These are phyloP conservation scores for Cystobasidium ongulense DNA, from an alignment of 768 basidiomycete genomes.

Conservation along the genomic window DNA sequence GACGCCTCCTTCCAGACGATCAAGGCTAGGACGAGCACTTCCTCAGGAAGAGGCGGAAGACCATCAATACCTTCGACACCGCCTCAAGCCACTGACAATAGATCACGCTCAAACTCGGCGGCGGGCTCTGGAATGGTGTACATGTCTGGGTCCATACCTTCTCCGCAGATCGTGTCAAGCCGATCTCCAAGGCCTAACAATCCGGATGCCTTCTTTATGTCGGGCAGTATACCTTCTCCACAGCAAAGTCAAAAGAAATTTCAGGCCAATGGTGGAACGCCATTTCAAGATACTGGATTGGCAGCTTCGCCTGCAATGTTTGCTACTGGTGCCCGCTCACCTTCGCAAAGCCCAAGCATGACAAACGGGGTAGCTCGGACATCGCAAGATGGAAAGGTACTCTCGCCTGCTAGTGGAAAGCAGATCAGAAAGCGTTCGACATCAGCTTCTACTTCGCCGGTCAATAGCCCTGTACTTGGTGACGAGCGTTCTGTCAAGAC, in stretches of 20 bases:
- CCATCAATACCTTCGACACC: background rate
- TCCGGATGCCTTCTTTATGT: constrained; percentile 9
- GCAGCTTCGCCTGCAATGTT: background rate
- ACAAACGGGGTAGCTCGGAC: background rate
- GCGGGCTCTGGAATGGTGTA: background rate
- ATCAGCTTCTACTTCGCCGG: background rate
- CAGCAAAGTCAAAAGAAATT: background rate
- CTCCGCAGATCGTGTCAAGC: background rate
- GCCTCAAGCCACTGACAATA: background rate
- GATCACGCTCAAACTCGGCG: background rate
- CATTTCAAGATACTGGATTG: background rate
- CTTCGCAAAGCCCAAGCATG: background rate
- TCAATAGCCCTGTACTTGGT: background rate
- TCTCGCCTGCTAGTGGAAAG: background rate
- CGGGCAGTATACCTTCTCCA: constrained; percentile 22
- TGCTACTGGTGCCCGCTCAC: background rate
- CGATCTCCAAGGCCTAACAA: background rate
- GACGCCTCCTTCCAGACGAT: background rate
- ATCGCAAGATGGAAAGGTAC: background rate
- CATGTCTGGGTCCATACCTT: constrained; percentile 16
- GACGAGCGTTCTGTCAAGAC: background rate
- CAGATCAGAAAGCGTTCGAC: background rate
- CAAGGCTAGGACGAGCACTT: background rate
- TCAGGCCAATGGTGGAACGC: background rate
- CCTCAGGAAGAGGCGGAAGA: background rate